A percentile compares a stretch with the other conserved stretches of the same genome.
Conservation (phyloP, 2,329 filamentous ascomycete species). For the Trichoderma simmonsii region DNA sequence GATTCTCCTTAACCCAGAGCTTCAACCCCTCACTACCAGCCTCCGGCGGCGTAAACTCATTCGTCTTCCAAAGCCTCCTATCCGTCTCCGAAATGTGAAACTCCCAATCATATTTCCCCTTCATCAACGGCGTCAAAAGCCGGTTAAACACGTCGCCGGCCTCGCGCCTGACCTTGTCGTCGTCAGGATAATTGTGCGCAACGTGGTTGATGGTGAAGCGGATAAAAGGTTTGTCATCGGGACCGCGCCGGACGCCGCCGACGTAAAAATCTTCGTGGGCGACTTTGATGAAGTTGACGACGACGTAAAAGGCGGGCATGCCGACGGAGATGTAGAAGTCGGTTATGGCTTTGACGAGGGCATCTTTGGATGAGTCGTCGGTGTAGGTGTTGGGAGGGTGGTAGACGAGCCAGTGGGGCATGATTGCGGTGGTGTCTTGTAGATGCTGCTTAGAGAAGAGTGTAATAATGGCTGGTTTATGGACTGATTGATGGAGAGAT, state of each 20-base stretch:
- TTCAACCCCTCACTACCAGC: conserved; percentile 34
- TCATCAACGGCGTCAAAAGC: conserved; percentile 15
- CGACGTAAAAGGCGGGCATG: conserved; percentile 18
- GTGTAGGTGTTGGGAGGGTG: conserved; percentile 8
- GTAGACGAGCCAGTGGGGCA: conserved; percentile 20
- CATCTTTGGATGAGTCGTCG: conserved; percentile 8
- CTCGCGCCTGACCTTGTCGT: background rate
- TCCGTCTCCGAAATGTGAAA: conserved; percentile 42
- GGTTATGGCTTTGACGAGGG: conserved; percentile 12
- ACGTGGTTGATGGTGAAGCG: conserved; percentile 17
- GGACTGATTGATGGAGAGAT: background rate
- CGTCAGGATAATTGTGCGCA: background rate
- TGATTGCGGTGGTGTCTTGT: background rate
- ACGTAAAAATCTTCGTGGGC: background rate
- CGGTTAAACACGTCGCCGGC: background rate
- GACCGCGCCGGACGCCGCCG: background rate
- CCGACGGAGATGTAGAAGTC: conserved; percentile 9
- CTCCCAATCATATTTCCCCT: conserved; percentile 41
- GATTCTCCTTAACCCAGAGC: conserved; percentile 28
- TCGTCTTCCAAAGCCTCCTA: conserved; percentile 42
- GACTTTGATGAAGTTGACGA: conserved; percentile 18
- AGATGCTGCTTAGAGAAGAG: background rate
- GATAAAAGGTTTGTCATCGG: conserved; percentile 12
- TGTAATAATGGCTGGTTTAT: background rate
- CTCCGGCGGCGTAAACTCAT: conserved; percentile 38